phyloP scores from a whole-genome alignment of 208 protist species.

The Acanthamoeba culbertsoni region DNA sequence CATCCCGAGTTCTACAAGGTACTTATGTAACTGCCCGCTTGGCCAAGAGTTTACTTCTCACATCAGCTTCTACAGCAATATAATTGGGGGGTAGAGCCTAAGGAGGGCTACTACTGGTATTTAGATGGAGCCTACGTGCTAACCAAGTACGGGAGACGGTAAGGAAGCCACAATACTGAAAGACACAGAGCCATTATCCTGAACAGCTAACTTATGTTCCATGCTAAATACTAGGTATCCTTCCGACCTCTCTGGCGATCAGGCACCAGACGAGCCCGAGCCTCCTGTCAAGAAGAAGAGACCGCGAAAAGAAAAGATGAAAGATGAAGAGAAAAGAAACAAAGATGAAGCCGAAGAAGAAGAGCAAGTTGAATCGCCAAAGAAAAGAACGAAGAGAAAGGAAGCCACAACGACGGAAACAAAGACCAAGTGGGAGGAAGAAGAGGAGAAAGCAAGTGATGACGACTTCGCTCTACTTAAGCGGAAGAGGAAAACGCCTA shows the following conservation, averaged over 20 bases:
- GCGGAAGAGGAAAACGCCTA: background rate
- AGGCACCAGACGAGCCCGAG: background rate
- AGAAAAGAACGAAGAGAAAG: background rate
- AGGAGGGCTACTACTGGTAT: constrained; percentile 13
- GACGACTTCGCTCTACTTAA: background rate
- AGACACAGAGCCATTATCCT: background rate
- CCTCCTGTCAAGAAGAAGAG: background rate
- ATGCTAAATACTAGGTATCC: background rate
- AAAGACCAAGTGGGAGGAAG: background rate
- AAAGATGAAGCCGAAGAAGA: background rate
- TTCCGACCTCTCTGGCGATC: background rate
- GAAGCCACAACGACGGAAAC: background rate
- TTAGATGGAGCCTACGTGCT: background rate
- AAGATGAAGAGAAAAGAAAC: background rate
- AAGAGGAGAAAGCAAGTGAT: background rate
- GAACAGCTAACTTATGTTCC: background rate
- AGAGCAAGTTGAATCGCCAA: background rate
- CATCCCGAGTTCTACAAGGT: constrained; percentile 17
- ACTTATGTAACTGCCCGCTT: background rate
- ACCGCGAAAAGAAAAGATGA: background rate
- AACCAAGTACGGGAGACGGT: constrained; percentile 29
- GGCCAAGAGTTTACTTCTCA: background rate
- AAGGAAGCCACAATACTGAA: background rate
- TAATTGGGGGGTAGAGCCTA: background rate
- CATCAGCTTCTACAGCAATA: background rate